Evolutionary conservation across 352 stramenopile genomes (phyloP).

Genomic region (Thalassiosira ordinaria): DNA sequence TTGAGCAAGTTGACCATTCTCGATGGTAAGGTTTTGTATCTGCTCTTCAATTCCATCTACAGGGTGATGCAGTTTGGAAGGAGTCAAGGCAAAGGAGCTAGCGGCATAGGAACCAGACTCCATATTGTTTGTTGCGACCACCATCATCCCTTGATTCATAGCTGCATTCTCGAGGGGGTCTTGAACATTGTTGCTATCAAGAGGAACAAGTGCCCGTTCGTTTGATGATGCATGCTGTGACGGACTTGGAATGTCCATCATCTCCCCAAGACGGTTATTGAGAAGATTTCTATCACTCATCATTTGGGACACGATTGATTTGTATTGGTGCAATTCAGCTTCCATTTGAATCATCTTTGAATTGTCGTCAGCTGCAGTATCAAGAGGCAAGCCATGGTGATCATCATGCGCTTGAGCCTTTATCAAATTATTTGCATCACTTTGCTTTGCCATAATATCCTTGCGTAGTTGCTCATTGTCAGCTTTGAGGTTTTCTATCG

Average conservation of each 20-base stretch:
- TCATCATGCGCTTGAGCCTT: no score
- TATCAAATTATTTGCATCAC: no score
- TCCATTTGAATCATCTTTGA: no score
- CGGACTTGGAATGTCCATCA: background rate
- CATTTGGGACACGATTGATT: no score
- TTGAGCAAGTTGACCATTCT: constrained; percentile 41
- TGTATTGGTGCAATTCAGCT: no score
- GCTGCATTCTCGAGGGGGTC: background rate
- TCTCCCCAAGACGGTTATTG: no score
- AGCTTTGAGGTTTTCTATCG: no score
- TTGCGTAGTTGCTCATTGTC: no score
- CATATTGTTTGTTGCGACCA: background rate
- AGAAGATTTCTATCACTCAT: no score
- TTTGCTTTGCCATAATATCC: no score
- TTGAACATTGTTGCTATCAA: background rate
- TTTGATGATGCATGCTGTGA: constrained; percentile 14
- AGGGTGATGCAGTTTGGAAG: background rate
- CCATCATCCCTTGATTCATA: constrained; percentile 2
- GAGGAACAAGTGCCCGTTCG: constrained; percentile 19
- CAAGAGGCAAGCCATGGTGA: no score
- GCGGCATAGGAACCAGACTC: background rate
- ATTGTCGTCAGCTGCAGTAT: no score
- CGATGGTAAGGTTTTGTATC: constrained; percentile 25
- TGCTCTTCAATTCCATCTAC: constrained; percentile 30
- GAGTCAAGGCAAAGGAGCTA: background rate